Base-by-base conservation (phyloP, 306 rosid species). In the Gillenia trifoliata region DNA sequence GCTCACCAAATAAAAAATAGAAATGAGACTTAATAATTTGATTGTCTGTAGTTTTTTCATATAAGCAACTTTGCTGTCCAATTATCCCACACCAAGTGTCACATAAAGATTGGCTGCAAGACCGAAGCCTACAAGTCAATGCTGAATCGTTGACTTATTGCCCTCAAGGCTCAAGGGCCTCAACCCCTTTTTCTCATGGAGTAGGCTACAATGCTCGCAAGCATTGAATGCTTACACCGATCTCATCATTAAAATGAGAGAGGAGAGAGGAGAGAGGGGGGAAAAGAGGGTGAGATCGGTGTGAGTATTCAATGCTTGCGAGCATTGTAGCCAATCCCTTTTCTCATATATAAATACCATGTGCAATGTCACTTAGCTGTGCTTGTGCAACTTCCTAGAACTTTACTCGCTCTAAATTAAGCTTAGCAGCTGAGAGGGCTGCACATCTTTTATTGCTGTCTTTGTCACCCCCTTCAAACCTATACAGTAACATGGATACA, bases 401-500 rank as follows among this genome's bases (percentile, higher is more conserved):
- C 45, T 64, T 33, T 11, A 64, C 45, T 33, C 0, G 11, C 22
- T 7, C 38, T 8, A 52, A 62, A 62, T 62, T 30, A 8, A 61
- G 41, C 38, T 62, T 34, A 11, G 68, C 26, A 34, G 45, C 8
- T 3, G 15, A 64, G 68, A 29, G 13, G 45, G 9, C 8, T 4
- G 26, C 28, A 28, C 22, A 4, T 31, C 31, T 64, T 62, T 64
- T 19, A 1, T 59, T 57, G 56, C 67, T 28, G 68, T 20, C 57
- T 19, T 6, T 26, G 30, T 56, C 45, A 10, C 0, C 13, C 3
- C 1, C 40, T 11, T 28, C 54, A 30, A 62, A 2, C 5, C 11
- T 41, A 59, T 38, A 45, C 4, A 28, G 33, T 5, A 59, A 25
- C 64, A 91, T 93, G 97, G 84, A 83, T 3, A 76, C 83, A 11